Evolutionary conservation across 176 grass and related monocot species (phyloP), one percentile per base, ranked within the genome.

Genomic region (Triticum urartu): DNA sequence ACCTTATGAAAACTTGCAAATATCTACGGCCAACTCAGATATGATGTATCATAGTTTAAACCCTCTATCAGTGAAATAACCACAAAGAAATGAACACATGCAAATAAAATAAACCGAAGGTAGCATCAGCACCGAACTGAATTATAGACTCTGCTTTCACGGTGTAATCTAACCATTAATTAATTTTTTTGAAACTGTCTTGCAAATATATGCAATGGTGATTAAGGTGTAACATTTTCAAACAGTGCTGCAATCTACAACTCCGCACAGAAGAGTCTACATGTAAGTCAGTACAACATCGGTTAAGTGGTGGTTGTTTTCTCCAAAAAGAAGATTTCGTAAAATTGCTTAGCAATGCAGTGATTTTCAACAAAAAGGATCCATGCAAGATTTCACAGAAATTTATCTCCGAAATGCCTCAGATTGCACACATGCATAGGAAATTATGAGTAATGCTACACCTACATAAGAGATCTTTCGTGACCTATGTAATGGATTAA

Each of bases 161-260:
- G 21, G 39, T 20, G 9, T 62, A 79, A 60, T 39, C 32, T 24
- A 39, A 79, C 5, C 22, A 38, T 13, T 6, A 62, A 79, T 79
- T 4, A 33, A 11, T 6, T 60, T 60, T 7, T 8, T 18, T 32
- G 42, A 17, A 62, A 21, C 26, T 62, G 45, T 18, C 24, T 7
- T n/a, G 17, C 8, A n/a, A 80, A 67, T 18, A 1, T 25, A 25
- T 56, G 54, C 4, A 1, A 11, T 13, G 45, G 30, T 15, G 8
- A 35, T 69, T 13, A 67, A 30, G 21, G 21, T 6, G 15, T 59
- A 72, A 83, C 80, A 66, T 83, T 83, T 71, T 83, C 47, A 25
- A 9, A 71, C 58, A 36, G 9, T 70, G 30, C 11, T 36, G 7
- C 11, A 32, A 59, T 72, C 22, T 59, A 11, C 11, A 13, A 36